These are phyloP conservation scores for Boletus pseudo-olivaceus DNA, from an alignment of 768 basidiomycete species.

Conservation along the genomic window DNA sequence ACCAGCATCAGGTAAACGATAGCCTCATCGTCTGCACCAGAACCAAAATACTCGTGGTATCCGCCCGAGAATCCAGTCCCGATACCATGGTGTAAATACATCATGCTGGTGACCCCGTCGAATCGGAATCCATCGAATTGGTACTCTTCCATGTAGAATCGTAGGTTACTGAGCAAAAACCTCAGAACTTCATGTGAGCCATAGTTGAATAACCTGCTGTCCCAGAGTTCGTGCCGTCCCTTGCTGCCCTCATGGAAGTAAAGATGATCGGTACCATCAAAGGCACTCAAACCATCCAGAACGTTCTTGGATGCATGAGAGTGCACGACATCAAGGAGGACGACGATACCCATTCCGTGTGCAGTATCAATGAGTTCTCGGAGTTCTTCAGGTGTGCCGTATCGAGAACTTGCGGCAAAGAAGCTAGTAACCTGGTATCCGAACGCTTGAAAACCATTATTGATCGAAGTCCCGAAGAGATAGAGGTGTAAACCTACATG, in stretches of 20 bases:
- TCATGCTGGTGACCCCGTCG: slow-evolving; percentile 99
- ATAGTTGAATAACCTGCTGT: slow-evolving; percentile 97
- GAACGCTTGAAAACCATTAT: slow-evolving; percentile 58
- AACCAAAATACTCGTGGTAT: slow-evolving; percentile 97
- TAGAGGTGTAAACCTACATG: slow-evolving; percentile 55
- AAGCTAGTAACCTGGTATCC: slow-evolving; percentile 98
- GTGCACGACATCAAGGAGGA: slow-evolving; percentile 95
- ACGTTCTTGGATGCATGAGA: slow-evolving; percentile 99
- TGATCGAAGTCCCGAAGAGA: neutral
- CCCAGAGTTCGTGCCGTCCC: slow-evolving; percentile 96
- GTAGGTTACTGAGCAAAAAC: slow-evolving; percentile 91
- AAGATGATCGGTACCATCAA: slow-evolving; percentile 95
- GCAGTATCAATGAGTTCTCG: slow-evolving; percentile 95
- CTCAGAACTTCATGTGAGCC: slow-evolving; percentile 90
- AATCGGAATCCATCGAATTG: slow-evolving; percentile 97
- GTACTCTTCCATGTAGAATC: slow-evolving; percentile 95
- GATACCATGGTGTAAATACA: slow-evolving; percentile 98
- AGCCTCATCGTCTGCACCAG: slow-evolving; percentile 77
- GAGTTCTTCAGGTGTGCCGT: slow-evolving; percentile 91
- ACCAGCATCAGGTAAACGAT: slow-evolving; percentile 98
- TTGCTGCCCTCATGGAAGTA: slow-evolving; percentile 95
- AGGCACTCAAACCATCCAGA: slow-evolving; percentile 90
- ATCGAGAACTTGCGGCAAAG: slow-evolving; percentile 96
- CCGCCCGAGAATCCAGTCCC: slow-evolving; percentile 97
- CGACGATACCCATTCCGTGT: slow-evolving; percentile 87